phyloP scores from a whole-genome alignment of 192 early-diverging fungal genomes.

The Backusella tarrabulga region DNA sequence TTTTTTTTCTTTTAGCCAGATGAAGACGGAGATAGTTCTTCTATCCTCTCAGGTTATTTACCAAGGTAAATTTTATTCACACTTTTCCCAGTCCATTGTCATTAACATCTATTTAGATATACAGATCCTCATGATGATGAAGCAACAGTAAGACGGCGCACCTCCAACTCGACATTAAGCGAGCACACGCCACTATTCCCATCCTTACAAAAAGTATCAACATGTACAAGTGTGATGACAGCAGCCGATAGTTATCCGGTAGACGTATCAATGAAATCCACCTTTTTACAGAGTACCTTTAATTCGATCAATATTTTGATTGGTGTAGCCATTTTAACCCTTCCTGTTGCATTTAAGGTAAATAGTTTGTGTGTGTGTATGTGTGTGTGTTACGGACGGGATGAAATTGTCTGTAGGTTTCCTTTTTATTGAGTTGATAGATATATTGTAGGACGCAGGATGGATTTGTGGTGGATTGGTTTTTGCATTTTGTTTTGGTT shows the following conservation, averaged over 20 bases:
- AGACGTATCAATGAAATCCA: constrained; percentile 34
- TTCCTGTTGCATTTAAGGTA: constrained; percentile 59
- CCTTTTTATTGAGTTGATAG: neutral
- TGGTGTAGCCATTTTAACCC: constrained; percentile 62
- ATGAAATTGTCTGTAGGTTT: neutral
- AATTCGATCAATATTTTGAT: constrained; percentile 64
- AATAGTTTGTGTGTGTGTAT: neutral
- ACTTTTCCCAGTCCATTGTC: neutral
- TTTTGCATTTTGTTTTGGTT: constrained; percentile 40
- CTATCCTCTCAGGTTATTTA: neutral
- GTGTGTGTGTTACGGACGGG: too few species aligned
- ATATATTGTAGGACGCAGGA: constrained; percentile 40
- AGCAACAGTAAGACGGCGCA: neutral
- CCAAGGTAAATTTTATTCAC: neutral
- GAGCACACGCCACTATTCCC: constrained; percentile 16
- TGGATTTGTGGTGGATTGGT: constrained; percentile 56
- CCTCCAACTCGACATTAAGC: constrained; percentile 4
- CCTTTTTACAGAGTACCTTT: constrained; percentile 46
- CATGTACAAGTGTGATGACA: constrained; percentile 25
- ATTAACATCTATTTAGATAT: neutral
- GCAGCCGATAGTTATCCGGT: constrained; percentile 27
- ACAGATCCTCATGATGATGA: neutral
- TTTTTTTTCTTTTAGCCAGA: neutral
- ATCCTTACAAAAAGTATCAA: constrained; percentile 16
- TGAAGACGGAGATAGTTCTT: neutral